Conservation (phyloP, 495 filamentous ascomycete genomes). For the Hypoxylon fragiforme region DNA sequence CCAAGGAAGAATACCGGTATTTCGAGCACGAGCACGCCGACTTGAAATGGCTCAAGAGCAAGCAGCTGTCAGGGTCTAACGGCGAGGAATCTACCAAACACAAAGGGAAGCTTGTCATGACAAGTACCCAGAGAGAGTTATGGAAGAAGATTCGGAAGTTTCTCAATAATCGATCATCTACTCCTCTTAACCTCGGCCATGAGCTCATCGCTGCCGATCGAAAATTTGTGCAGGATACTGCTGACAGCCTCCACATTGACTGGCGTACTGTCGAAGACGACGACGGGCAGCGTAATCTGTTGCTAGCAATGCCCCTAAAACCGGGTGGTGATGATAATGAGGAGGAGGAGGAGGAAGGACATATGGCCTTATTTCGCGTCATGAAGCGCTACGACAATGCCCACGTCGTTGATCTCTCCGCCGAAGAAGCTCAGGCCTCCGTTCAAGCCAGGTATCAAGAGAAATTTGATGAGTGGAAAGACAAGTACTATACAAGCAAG, state of each 20-base stretch:
- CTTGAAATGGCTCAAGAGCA: slow-evolving; percentile 86
- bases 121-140: slow-evolving; percentile 77
- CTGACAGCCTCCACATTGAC: slow-evolving; percentile 75
- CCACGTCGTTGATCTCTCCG: slow-evolving; percentile 75
- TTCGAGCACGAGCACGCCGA: slow-evolving; percentile 91
- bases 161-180: slow-evolving; percentile 61
- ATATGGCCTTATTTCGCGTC: slow-evolving; percentile 79
- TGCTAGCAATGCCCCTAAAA: slow-evolving; percentile 68
- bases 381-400: slow-evolving; percentile 89
- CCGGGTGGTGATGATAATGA: slow-evolving; percentile 55
- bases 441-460: slow-evolving; percentile 82
- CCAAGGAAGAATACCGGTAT: slow-evolving; percentile 80
- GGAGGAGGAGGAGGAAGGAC: slow-evolving; percentile 88
- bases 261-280: slow-evolving; percentile 82
- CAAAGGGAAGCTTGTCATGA: slow-evolving; percentile 70
- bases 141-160: slow-evolving; percentile 82
- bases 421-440: slow-evolving; percentile 74
- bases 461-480: slow-evolving; percentile 89
- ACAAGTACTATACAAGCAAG: slow-evolving; percentile 87
- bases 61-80: slow-evolving; percentile 58
- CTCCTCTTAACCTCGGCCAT: slow-evolving; percentile 69
- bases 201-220: slow-evolving; percentile 82
- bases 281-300: slow-evolving; percentile 76
- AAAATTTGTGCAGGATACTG: slow-evolving; percentile 87
- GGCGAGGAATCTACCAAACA: slow-evolving; percentile 65